Conservation (phyloP, 2,329 filamentous ascomycete species). For the Fusarium cyanostomum region DNA sequence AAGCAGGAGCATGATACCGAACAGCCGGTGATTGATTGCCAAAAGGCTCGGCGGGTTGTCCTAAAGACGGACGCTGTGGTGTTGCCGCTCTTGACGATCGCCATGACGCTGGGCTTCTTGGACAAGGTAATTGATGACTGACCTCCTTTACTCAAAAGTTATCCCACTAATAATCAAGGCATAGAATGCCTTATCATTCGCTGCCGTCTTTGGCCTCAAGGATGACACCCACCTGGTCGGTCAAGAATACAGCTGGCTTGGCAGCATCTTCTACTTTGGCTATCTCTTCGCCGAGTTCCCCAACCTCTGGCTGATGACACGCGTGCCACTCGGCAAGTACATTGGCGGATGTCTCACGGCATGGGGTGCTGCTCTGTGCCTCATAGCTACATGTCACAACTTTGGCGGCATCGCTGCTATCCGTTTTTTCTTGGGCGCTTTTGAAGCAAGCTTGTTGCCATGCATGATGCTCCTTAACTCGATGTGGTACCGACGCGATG, state of each 20-base stretch:
- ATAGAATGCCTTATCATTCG: slow-evolving; percentile 20
- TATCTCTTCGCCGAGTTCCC: slow-evolving; percentile 62
- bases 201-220: slow-evolving; percentile 35
- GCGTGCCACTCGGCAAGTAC: slow-evolving; percentile 30
- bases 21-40: background rate
- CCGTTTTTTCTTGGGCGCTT: slow-evolving; percentile 44
- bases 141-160: rapidly evolving
- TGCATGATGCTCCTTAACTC: slow-evolving; percentile 44
- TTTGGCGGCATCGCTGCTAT: slow-evolving; percentile 39
- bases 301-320: slow-evolving; percentile 39
- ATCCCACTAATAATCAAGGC: background rate
- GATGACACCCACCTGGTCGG: slow-evolving; percentile 42
- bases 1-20: background rate
- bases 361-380: slow-evolving; percentile 36
- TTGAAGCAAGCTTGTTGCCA: slow-evolving; percentile 42
- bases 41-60: background rate
- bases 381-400: slow-evolving; percentile 40
- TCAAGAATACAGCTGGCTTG: slow-evolving; percentile 72
- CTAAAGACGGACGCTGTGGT: slow-evolving; percentile 22
- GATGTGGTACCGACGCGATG: slow-evolving; percentile 48
- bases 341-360: slow-evolving; percentile 33
- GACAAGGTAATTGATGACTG: slow-evolving; percentile 4
- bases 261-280: slow-evolving; percentile 53
- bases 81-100: slow-evolving; percentile 10
- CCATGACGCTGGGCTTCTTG: background rate